phyloP scores from a whole-genome alignment of 2,329 filamentous ascomycete species.

The Aspergillus phoenicis region DNA sequence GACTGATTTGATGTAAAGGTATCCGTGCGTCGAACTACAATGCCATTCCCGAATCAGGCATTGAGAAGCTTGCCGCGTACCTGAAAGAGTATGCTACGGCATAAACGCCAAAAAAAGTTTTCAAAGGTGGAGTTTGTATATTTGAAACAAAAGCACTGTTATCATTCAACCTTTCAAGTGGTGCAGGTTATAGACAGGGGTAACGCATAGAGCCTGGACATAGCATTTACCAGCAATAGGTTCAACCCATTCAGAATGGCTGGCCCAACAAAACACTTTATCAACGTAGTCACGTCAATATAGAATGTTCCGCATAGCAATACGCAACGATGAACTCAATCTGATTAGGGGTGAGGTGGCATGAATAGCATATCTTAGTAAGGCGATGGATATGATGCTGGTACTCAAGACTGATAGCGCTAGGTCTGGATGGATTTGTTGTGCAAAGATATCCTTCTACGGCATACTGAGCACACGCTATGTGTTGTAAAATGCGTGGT shows the following conservation, averaged over 20 bases:
- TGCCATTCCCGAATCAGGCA: constrained; percentile 62
- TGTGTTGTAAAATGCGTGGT: too few relatives aligned
- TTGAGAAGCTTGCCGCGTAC: constrained; percentile 46
- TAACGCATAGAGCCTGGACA: neutral
- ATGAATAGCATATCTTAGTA: too few relatives aligned
- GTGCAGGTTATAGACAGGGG: constrained; percentile 2
- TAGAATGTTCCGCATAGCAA: neutral
- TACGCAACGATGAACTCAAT: neutral
- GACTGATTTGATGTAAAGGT: constrained; percentile 15
- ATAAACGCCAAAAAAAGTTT: neutral
- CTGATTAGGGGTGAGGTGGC: neutral
- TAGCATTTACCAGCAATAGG: neutral
- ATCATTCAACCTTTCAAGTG: neutral
- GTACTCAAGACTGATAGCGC: too few relatives aligned
- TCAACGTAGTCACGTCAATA: neutral
- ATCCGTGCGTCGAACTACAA: constrained; percentile 91
- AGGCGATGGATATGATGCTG: too few relatives aligned
- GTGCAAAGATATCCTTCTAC: too few relatives aligned
- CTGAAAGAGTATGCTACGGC: constrained; percentile 56
- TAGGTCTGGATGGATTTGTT: too few relatives aligned
- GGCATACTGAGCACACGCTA: too few relatives aligned
- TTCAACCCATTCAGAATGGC: neutral
- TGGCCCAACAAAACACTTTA: neutral
- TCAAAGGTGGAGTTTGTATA: too few relatives aligned
- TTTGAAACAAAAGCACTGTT: neutral